phyloP scores from a whole-genome alignment of 73 alveolate species.

The Halteria grandinella region DNA sequence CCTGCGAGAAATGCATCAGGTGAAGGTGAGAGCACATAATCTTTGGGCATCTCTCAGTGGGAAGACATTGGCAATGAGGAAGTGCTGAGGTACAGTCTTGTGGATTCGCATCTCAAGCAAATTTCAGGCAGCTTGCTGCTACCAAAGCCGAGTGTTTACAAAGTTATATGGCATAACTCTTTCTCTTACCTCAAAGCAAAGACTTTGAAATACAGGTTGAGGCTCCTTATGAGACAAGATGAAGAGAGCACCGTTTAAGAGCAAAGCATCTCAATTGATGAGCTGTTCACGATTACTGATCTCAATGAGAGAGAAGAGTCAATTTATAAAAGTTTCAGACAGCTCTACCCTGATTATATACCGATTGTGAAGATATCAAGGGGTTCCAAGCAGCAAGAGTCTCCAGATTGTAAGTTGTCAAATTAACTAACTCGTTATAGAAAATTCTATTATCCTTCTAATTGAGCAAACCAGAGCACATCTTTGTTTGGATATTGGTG shows the following conservation, averaged over 20 bases:
- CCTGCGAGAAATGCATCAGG: not conserved
- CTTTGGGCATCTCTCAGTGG: no score
- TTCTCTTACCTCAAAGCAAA: slow-evolving; percentile 54
- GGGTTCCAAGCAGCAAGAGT: not conserved
- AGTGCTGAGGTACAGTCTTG: slow-evolving; percentile 40
- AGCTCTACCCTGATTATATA: not conserved
- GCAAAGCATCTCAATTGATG: not conserved
- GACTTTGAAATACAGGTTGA: slow-evolving; percentile 37
- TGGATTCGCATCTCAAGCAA: slow-evolving; percentile 56
- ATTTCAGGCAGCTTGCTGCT: slow-evolving; percentile 8
- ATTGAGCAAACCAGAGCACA: slow-evolving; percentile 34
- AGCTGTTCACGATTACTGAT: slow-evolving; percentile 19
- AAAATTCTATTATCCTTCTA: not conserved
- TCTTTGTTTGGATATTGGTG: not conserved
- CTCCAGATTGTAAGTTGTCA: not conserved
- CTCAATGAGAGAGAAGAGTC: slow-evolving; percentile 38
- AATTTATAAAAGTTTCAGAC: not conserved
- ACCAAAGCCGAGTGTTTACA: slow-evolving; percentile 28
- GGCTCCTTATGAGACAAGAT: slow-evolving; percentile 37
- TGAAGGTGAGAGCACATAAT: no score
- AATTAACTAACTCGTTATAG: not conserved
- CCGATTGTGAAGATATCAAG: slow-evolving; percentile 20
- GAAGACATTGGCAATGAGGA: slow-evolving; percentile 52
- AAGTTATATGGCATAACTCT: slow-evolving; percentile 53
- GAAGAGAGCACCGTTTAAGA: not conserved